Percentiles rank a stretch among this genome's conserved stretches.
Evolutionary conservation across 2,329 filamentous ascomycete genomes (phyloP).

Genomic region (Ophiostoma populinum): DNA sequence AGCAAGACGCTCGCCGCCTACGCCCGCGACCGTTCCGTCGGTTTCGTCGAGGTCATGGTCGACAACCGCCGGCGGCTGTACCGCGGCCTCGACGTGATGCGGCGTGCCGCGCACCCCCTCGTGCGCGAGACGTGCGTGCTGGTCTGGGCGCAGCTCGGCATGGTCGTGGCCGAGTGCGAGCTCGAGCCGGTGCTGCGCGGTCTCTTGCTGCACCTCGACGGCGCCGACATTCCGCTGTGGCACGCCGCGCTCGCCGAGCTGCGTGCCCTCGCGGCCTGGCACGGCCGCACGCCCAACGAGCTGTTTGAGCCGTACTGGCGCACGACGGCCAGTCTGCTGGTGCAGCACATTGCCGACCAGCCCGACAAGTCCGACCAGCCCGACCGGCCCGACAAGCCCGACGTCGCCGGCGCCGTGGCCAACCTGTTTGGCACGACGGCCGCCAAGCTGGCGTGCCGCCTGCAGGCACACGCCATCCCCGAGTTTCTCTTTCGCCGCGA

Average conservation of each 20-base stretch:
- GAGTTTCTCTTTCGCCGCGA: constrained; percentile 66
- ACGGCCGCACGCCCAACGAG: constrained; percentile 42
- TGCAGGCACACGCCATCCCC: constrained; percentile 70
- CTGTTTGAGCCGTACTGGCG: constrained; percentile 82
- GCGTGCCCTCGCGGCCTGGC: constrained; percentile 40
- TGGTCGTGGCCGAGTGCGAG: constrained; percentile 8
- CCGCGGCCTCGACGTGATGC: constrained; percentile 6
- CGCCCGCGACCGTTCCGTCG: constrained; percentile 2
- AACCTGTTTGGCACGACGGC: constrained; percentile 65
- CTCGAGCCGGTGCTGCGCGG: constrained; percentile 10
- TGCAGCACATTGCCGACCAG: constrained; percentile 62
- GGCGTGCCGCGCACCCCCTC: constrained; percentile 4
- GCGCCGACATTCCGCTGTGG: constrained; percentile 6
- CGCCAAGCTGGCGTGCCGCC: constrained; percentile 53
- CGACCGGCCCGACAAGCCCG: constrained; percentile 62
- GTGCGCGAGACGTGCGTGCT: constrained; percentile 9
- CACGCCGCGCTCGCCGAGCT: constrained; percentile 9
- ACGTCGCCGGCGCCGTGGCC: constrained; percentile 63
- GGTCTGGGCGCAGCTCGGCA: constrained; percentile 10
- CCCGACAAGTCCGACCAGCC: no score
- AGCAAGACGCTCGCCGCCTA: constrained; percentile 9
- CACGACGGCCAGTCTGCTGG: constrained; percentile 62
- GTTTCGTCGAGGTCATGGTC: background rate
- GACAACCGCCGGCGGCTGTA: constrained; percentile 9
- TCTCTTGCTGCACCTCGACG: constrained; percentile 7